These are phyloP conservation scores for Cytospora chrysosperma DNA, from an alignment of 2,329 filamentous ascomycete genomes.

Conservation along the genomic window DNA sequence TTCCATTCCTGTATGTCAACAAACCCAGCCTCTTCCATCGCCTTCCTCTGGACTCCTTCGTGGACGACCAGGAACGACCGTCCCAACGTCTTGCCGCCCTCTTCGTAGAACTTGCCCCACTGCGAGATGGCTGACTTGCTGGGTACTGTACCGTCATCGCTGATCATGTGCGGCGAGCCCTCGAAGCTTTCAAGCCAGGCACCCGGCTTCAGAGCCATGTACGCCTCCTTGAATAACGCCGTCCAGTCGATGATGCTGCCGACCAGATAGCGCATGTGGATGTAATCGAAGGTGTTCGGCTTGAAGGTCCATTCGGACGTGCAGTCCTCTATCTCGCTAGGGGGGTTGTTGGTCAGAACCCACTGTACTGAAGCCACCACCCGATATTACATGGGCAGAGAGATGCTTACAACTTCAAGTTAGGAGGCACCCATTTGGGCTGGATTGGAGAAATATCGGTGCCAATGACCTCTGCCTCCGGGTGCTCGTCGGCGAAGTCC, in stretches of 20 bases:
- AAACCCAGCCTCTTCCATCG: constrained; percentile 56
- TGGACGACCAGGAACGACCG: constrained; percentile 50
- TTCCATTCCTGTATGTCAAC: constrained; percentile 53
- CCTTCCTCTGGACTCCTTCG: constrained; percentile 50
- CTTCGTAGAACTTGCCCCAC: constrained; percentile 32
- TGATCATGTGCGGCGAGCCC: constrained; percentile 22
- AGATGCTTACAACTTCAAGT: constrained; percentile 45
- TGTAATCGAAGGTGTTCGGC: constrained; percentile 52
- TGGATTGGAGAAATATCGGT: constrained; percentile 60
- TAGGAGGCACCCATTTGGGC: constrained; percentile 55
- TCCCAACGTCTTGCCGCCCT: constrained; percentile 45
- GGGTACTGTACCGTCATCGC: constrained; percentile 30
- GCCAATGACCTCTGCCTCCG: constrained; percentile 46
- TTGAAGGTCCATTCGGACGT: constrained; percentile 49
- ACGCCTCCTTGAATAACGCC: constrained; percentile 48
- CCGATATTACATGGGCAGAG: too few relatives aligned
- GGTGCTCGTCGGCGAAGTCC: constrained; percentile 46
- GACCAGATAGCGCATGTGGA: constrained; percentile 54
- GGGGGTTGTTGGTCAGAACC: background rate
- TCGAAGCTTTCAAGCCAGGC: constrained; percentile 37
- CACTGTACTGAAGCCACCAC: too few relatives aligned
- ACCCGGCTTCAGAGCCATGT: constrained; percentile 51
- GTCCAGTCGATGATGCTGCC: constrained; percentile 55
- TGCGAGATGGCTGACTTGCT: constrained; percentile 27
- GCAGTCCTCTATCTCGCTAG: constrained; percentile 60